These are phyloP conservation scores for Paramecium octaurelia DNA, from an alignment of 73 alveolate species.

Conservation along the genomic window DNA sequence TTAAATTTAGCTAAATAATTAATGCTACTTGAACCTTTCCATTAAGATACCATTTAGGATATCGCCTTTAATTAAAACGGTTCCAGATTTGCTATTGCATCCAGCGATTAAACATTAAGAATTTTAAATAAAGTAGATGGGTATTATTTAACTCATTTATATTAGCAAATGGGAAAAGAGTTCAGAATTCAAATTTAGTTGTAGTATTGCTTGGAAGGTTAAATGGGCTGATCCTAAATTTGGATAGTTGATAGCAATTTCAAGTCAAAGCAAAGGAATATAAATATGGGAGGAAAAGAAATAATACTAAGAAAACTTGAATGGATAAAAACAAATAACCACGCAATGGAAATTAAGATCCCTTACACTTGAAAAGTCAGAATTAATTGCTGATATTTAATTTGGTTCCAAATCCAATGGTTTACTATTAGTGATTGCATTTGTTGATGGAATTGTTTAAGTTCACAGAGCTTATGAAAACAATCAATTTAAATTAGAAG, in stretches of 20 bases:
- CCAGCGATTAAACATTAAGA: conserved; percentile 2
- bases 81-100: conserved; percentile 18
- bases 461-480: neutral
- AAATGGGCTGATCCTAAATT: conserved; percentile 78
- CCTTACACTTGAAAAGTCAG: neutral
- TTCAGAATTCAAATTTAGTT: conserved; percentile 32
- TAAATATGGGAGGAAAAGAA: conserved; percentile 25
- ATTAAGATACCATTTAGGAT: conserved; percentile 22
- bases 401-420: neutral
- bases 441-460: neutral
- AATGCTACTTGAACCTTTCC: neutral
- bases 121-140: neutral
- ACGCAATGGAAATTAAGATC: neutral
- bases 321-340: neutral
- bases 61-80: neutral
- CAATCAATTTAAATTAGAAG: neutral
- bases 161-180: neutral
- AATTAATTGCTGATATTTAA: neutral
- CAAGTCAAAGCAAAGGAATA: conserved; percentile 67
- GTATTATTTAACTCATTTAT: neutral
- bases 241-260: conserved; percentile 72
- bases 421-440: neutral
- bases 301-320: neutral
- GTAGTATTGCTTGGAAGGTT: conserved; percentile 65
- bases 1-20: neutral